Evolutionary conservation across 2,329 filamentous ascomycete genomes (phyloP), one percentile per base, ranked within the genome.

Genomic region (Xylariaceae sp.): DNA sequence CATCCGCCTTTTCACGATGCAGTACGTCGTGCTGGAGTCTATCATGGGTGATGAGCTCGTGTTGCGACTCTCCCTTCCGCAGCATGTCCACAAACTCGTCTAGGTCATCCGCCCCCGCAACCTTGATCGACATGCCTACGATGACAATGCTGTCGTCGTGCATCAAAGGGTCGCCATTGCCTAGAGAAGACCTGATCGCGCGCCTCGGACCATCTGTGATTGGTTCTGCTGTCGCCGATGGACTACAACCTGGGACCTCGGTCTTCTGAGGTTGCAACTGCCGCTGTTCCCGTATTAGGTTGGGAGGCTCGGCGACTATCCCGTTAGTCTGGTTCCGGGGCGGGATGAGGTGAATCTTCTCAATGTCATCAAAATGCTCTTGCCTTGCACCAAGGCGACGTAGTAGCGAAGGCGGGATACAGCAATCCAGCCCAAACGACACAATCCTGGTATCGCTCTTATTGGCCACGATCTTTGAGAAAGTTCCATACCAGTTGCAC

Each of bases 341-440:
- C 20, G 20, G 46, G 29, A 32, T 40, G 46, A 48, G 46, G 32
- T 51, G 20, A 19, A n/a, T n/a, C n/a, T 46, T 16, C 20, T 52
- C 49, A 20, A 52, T 19, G 43, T 52, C 49, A 7, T 45, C 44
- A 16, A 52, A 52, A 46, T 52, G 49, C 37, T 41, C 49, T 29
- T 46, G 43, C 21, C 26, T 52, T 7, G 42, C 20, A 10, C 49
- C 49, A 46, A 52, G 14, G n/a, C 49, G 49, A 20, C 48, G 20
- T 47, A 59, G 40, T 7, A 52, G 21, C n/a, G 55, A 53, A 20
- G 71, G 69, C 21, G 75, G 74, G 2, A 77, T 51, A 50, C 66
- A 67, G 20, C 71, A 66, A 44, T 77, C 74, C 1, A 65, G 63
- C 1, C 75, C 76, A 59, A 78, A 76, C 7, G 64, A 65, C 20